phyloP scores from a whole-genome alignment of 441 rosid species.

The Erodium texanum region DNA sequence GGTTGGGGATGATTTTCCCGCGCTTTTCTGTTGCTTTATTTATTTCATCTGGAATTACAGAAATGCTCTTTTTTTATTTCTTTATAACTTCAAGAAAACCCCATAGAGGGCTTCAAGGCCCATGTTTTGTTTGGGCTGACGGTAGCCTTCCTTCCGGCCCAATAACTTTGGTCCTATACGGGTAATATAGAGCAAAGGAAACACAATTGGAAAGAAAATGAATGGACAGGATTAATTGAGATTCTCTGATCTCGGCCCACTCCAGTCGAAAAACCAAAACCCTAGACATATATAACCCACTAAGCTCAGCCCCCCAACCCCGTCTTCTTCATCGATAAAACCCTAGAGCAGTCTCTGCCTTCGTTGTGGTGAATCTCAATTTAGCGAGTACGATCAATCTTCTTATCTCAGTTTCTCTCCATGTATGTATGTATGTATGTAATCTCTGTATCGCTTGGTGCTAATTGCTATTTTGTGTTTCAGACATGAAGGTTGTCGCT shows the following conservation, averaged over 20 bases:
- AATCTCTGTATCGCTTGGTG: neutral
- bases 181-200: too few relatives aligned
- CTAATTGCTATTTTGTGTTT: neutral
- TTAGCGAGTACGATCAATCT: slow-evolving; percentile 1
- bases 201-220: neutral
- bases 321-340: slow-evolving; percentile 1
- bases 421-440: neutral
- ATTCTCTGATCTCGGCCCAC: neutral
- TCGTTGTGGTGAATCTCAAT: neutral
- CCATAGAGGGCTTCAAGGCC: neutral
- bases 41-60: neutral
- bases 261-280: slow-evolving; percentile 8
- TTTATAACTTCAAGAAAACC: neutral
- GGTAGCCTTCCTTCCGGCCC: neutral
- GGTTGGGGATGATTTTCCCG: slow-evolving; percentile 25
- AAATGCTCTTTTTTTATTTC: neutral
- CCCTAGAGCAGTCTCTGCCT: slow-evolving; percentile 2
- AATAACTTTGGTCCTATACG: neutral
- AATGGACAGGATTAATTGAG: neutral
- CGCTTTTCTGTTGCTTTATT: slow-evolving; percentile 16
- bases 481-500: slow-evolving; percentile 51
- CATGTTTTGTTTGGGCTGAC: neutral
- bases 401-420: neutral
- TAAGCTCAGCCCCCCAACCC: too few relatives aligned
- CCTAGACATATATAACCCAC: slow-evolving; percentile 21